These are phyloP conservation scores for Cryptococcus hybrid DNA, from an alignment of 1,284 basidiomycete species.

Conservation along the genomic window DNA sequence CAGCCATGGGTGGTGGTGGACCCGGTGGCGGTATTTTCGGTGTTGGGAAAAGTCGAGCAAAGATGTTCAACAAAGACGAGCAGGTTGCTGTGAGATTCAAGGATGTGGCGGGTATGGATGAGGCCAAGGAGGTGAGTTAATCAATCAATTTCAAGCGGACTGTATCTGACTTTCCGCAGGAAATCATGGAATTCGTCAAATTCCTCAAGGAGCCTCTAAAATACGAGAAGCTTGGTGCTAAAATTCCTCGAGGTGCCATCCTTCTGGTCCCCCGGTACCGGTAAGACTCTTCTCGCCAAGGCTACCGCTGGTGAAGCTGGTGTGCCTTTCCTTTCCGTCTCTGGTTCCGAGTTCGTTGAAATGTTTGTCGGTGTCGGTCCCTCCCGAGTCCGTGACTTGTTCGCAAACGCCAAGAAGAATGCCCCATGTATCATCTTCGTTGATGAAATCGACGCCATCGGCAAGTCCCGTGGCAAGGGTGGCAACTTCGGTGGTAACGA, in stretches of 20 bases:
- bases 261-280: slow-evolving; percentile 99
- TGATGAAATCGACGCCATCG: slow-evolving; percentile 98
- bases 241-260: slow-evolving; percentile 98
- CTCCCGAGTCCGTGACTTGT: slow-evolving; percentile 94
- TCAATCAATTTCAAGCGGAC: not conserved
- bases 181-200: slow-evolving; percentile 99
- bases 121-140: slow-evolving; percentile 75
- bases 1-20: slow-evolving; percentile 59
- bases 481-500: slow-evolving; percentile 93
- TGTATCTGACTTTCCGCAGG: slow-evolving; percentile 47
- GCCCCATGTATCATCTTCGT: slow-evolving; percentile 98
- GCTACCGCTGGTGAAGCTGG: slow-evolving; percentile 97
- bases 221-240: slow-evolving; percentile 96
- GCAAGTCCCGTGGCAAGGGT: slow-evolving; percentile 88
- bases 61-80: slow-evolving; percentile 96
- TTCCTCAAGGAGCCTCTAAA: slow-evolving; percentile 95
- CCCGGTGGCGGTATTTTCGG: slow-evolving; percentile 90
- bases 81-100: slow-evolving; percentile 91
- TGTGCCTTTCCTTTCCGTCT: slow-evolving; percentile 97
- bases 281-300: slow-evolving; percentile 97
- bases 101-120: slow-evolving; percentile 99
- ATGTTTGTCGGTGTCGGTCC: slow-evolving; percentile 99
- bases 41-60: slow-evolving; percentile 94
- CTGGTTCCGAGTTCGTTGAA: slow-evolving; percentile 98
- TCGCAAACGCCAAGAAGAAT: slow-evolving; percentile 95